Evolutionary conservation across 768 basidiomycete genomes (phyloP).

Genomic region (Kwoniella heveanensis): DNA sequence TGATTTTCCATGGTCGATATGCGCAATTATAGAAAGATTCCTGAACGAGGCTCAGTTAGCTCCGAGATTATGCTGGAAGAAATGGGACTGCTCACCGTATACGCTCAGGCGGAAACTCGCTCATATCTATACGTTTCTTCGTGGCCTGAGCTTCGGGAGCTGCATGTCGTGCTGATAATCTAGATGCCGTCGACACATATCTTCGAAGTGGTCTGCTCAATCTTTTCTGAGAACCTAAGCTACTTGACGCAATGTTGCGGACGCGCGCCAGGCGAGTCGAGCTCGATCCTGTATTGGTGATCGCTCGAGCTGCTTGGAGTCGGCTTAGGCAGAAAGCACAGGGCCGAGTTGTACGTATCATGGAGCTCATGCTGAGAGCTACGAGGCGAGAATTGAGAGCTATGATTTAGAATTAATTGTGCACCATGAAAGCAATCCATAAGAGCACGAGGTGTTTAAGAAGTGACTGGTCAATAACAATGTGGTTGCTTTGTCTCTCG

Average conservation of each 20-base stretch:
- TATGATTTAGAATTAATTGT: too few relatives aligned
- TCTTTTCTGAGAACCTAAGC: background rate
- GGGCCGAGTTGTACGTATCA: conserved; percentile 6
- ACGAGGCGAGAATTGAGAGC: too few relatives aligned
- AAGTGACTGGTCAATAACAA: too few relatives aligned
- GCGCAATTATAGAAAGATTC: conserved; percentile 95
- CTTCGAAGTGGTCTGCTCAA: background rate
- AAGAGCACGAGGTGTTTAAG: too few relatives aligned
- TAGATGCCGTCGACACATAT: background rate
- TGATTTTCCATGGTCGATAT: conserved; percentile 97
- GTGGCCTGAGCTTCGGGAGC: background rate
- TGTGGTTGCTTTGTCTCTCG: too few relatives aligned
- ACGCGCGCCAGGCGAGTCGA: background rate
- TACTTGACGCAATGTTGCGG: background rate
- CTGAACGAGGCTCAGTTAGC: conserved; percentile 30
- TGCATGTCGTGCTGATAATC: background rate
- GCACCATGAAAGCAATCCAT: too few relatives aligned
- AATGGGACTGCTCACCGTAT: conserved; percentile 46
- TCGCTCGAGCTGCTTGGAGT: conserved; percentile 3
- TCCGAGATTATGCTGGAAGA: background rate
- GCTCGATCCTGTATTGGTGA: background rate
- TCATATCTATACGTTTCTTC: conserved; percentile 41
- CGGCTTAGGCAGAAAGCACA: conserved; percentile 18
- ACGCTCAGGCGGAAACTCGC: conserved; percentile 55
- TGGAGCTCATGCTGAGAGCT: conserved; percentile 5